These are phyloP conservation scores for Phaffia rhodozyma DNA, from an alignment of 1,284 basidiomycete species.

Conservation along the genomic window DNA sequence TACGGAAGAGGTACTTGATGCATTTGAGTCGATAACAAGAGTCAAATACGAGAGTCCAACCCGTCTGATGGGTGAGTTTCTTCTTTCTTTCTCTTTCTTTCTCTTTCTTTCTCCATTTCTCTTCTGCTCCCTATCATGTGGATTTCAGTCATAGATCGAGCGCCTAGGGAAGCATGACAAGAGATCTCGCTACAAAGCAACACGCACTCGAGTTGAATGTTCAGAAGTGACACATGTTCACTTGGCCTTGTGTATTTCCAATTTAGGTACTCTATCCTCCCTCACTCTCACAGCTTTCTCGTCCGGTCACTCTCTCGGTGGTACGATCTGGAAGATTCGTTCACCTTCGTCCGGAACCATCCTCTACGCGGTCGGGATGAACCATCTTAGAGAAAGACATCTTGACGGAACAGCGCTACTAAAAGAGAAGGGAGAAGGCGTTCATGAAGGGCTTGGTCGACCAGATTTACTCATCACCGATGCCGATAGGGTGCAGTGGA, in stretches of 20 bases:
- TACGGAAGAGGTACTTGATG: conserved; percentile 75
- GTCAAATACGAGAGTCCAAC: conserved; percentile 35
- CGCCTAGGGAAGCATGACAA: too few species aligned
- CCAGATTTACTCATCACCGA: conserved; percentile 92
- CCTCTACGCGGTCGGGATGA: conserved; percentile 89
- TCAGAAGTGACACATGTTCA: neutral
- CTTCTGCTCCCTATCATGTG: too few species aligned
- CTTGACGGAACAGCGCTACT: conserved; percentile 85
- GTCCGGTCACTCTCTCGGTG: conserved; percentile 90
- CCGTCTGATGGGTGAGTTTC: conserved; percentile 17
- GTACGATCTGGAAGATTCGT: conserved; percentile 96
- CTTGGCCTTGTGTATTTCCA: neutral
- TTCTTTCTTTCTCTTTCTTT: neutral
- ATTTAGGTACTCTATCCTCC: conserved; percentile 31
- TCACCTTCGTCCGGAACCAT: conserved; percentile 93
- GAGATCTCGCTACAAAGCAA: neutral
- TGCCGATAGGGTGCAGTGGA: conserved; percentile 66
- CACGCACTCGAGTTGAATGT: neutral
- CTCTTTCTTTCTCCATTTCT: neutral
- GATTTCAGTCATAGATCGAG: too few species aligned
- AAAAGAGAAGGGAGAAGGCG: conserved; percentile 49
- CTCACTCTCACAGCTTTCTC: conserved; percentile 93
- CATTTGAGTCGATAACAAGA: conserved; percentile 84
- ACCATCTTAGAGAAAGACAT: conserved; percentile 93
- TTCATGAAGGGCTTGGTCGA: conserved; percentile 71